Evolutionary conservation across 805 yeast species (phyloP).

Genomic region (Cyberlindnera euphorbiiphila): DNA sequence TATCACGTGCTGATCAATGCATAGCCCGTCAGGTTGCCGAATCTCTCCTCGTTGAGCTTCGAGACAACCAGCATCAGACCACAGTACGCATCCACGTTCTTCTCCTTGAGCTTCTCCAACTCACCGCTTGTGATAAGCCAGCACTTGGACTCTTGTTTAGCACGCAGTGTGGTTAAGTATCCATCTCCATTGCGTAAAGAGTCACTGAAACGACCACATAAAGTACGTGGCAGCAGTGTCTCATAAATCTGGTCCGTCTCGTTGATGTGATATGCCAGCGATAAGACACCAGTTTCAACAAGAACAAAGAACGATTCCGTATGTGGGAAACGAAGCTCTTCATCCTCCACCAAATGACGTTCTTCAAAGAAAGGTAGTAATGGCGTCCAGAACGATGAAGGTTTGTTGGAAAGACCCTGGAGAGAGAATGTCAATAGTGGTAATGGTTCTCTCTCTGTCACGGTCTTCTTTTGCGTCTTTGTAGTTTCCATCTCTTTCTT

Average conservation of each 20-base stretch:
- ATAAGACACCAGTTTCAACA: slow-evolving; percentile 54
- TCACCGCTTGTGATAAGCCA: slow-evolving; percentile 60
- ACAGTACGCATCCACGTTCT: slow-evolving; percentile 51
- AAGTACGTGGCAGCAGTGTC: slow-evolving; percentile 50
- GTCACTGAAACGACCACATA: slow-evolving; percentile 42
- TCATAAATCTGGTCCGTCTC: slow-evolving; percentile 33
- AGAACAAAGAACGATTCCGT: slow-evolving; percentile 42
- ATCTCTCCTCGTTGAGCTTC: slow-evolving; percentile 63
- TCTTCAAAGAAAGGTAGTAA: slow-evolving; percentile 25
- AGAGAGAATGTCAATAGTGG: slow-evolving; percentile 10
- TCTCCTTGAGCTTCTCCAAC: slow-evolving; percentile 42
- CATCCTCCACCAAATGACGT: slow-evolving; percentile 47
- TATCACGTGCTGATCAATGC: slow-evolving; percentile 52
- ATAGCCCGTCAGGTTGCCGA: slow-evolving; percentile 72
- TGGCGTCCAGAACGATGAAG: slow-evolving; percentile 12
- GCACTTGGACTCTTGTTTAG: slow-evolving; percentile 58
- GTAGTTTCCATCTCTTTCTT: slow-evolving; percentile 14
- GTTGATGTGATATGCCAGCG: slow-evolving; percentile 46
- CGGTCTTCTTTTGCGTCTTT: slow-evolving; percentile 30
- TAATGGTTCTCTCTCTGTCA: slow-evolving; percentile 11
- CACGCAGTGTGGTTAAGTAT: slow-evolving; percentile 44
- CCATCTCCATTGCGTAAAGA: slow-evolving; percentile 30
- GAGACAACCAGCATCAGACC: slow-evolving; percentile 63
- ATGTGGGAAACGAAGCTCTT: slow-evolving; percentile 38
- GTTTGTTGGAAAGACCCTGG: slow-evolving; percentile 12